Conservation (phyloP, 345 rosid species). For the Moricandia arvensis region DNA sequence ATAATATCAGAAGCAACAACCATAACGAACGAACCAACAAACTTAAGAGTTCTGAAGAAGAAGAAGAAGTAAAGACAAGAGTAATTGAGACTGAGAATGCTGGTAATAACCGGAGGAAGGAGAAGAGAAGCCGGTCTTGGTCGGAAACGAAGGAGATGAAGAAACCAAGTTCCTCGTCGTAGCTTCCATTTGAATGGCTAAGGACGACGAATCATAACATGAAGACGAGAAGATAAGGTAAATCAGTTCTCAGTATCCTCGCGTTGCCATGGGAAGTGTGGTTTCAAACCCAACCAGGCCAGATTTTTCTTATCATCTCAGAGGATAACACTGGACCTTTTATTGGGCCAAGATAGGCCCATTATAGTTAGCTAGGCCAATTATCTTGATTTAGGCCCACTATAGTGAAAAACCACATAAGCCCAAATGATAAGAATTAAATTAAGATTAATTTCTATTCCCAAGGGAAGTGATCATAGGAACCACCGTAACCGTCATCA, state of each 20-base stretch:
- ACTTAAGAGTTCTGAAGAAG: neutral
- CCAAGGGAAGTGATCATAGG: no score
- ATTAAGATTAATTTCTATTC: no score
- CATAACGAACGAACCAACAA: no score
- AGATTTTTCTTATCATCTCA: constrained; percentile 1
- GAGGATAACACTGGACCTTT: constrained; percentile 12
- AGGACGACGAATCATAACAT: constrained; percentile 21
- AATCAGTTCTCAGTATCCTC: neutral
- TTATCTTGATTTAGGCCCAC: no score
- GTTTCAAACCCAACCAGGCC: neutral
- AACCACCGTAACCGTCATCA: neutral
- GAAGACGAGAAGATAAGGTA: constrained; percentile 25
- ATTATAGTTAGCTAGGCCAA: neutral
- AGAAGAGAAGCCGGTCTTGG: constrained; percentile 45
- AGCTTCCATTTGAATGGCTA: constrained; percentile 59
- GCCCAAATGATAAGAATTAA: neutral
- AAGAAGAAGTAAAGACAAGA: neutral
- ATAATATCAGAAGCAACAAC: neutral
- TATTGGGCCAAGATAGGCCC: neutral
- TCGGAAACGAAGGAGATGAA: constrained; percentile 59
- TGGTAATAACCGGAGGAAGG: constrained; percentile 50
- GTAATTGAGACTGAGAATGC: neutral
- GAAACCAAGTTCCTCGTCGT: constrained; percentile 58
- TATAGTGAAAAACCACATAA: neutral
- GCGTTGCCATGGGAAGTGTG: constrained; percentile 27